These are phyloP conservation scores for Alternaria conjuncta DNA, from an alignment of 2,329 filamentous ascomycete species.

Conservation along the genomic window DNA sequence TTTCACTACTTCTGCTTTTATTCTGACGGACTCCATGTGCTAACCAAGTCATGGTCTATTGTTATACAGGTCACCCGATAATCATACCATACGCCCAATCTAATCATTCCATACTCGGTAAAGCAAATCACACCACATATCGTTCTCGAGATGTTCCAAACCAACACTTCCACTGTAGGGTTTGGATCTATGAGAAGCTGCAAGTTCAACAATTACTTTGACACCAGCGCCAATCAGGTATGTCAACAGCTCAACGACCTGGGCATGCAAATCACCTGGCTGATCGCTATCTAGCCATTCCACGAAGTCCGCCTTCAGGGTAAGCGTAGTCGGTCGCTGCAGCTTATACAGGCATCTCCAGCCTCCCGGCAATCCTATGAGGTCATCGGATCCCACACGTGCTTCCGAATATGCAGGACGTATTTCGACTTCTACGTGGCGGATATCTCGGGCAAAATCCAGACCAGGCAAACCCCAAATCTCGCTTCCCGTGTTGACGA, in stretches of 20 bases:
- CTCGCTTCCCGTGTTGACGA: too few species aligned
- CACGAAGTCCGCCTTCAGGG: neutral
- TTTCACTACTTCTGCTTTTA: neutral
- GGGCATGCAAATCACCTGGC: neutral
- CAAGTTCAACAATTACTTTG: neutral
- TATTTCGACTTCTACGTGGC: neutral
- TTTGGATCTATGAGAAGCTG: neutral
- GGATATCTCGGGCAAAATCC: neutral
- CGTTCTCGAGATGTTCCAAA: neutral
- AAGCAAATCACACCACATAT: neutral
- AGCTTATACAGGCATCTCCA: neutral
- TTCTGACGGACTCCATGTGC: neutral
- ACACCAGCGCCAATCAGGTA: neutral
- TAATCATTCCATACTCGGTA: neutral
- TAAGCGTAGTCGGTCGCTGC: neutral
- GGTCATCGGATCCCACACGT: too few species aligned
- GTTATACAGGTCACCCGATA: too few species aligned
- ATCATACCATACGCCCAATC: neutral
- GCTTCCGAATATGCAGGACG: neutral
- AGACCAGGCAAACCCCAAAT: neutral
- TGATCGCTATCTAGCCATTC: too few species aligned
- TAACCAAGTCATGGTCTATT: neutral
- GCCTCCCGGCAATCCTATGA: neutral
- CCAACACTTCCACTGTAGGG: neutral
- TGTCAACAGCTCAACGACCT: neutral